Evolutionary conservation across 1,284 basidiomycete species (phyloP).

Genomic region (Mrakiaceae sp.): DNA sequence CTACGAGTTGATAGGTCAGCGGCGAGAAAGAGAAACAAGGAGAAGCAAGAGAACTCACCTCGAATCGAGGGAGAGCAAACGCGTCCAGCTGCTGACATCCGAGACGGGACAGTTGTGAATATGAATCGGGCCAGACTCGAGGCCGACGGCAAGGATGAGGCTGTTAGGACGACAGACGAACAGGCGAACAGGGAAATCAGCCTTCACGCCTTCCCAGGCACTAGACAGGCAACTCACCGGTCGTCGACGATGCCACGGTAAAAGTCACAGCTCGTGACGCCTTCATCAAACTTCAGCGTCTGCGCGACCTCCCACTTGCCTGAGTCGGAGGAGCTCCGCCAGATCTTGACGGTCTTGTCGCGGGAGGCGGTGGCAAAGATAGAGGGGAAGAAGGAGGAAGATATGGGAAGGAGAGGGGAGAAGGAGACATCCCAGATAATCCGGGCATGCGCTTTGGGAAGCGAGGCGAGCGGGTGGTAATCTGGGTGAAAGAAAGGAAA

Average conservation of each 20-base stretch:
- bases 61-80: constrained; percentile 18
- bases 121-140: constrained; percentile 32
- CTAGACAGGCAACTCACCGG: constrained; percentile 6
- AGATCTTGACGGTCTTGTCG: constrained; percentile 66
- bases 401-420: constrained; percentile 8
- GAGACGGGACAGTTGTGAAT: constrained; percentile 20
- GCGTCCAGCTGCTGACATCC: constrained; percentile 14
- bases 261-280: constrained; percentile 33
- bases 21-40: background rate
- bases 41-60: constrained; percentile 18
- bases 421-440: constrained; percentile 92
- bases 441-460: constrained; percentile 73
- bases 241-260: constrained; percentile 6
- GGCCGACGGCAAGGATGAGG: constrained; percentile 33
- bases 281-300: constrained; percentile 33
- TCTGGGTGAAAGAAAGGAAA: constrained; percentile 33
- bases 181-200: background rate
- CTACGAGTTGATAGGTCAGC: constrained; percentile 16
- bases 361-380: constrained; percentile 86
- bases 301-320: constrained; percentile 17
- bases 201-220: background rate
- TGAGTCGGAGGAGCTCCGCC: constrained; percentile 19
- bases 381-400: background rate
- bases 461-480: constrained; percentile 45
- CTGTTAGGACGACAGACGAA: background rate